Evolutionary conservation across 495 filamentous ascomycete genomes (phyloP), one percentile per base, ranked within the genome.

Genomic region (Aspergillus ellipticus): DNA sequence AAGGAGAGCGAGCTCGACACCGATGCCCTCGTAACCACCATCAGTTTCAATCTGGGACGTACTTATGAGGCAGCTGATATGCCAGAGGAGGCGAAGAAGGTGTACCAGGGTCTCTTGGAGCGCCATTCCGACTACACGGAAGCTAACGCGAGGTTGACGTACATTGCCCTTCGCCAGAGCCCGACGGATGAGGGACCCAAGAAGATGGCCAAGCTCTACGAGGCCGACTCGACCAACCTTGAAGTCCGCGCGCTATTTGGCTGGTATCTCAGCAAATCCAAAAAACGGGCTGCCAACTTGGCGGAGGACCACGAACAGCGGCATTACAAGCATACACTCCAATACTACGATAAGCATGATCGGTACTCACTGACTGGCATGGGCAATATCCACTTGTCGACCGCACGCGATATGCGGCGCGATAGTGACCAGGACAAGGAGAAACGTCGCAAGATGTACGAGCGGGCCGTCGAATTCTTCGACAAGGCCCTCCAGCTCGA

Each of bases 1-100:
- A 85, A 86, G 60, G 66, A 71, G 22, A 51, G 64, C 20, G 81
- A 81, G 3, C 70, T 82, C n/a, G 92, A 96, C 64, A 88, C 84
- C 0, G 94, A 97, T 66, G 89, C 91, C 2, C 80, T 98, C 5
- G 85, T 96, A 22, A 96, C 92, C 0, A 96, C 90, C 4, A 92
- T 98, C 62, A 92, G 88, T 59, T 98, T 91, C 74, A 98, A 97
- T 66, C 84, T 98, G 24, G 94, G 88, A n/a, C 82, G 94, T n/a
- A 93, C 90, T 20, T 96, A 96, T 63, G 94, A 98, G 70, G 86
- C 89, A 1, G 85, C 86, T 6, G 86, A 88, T 35, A 80, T 90
- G 64, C 76, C 85, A 22, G 89, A 95, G 45, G 85, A 93, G 63
- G 95, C 94, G 0, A 85, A 87, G 57, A 87, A 87, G 60, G 86